These are phyloP conservation scores for Lasiosphaeria hispida DNA, from an alignment of 495 filamentous ascomycete genomes.

Conservation along the genomic window DNA sequence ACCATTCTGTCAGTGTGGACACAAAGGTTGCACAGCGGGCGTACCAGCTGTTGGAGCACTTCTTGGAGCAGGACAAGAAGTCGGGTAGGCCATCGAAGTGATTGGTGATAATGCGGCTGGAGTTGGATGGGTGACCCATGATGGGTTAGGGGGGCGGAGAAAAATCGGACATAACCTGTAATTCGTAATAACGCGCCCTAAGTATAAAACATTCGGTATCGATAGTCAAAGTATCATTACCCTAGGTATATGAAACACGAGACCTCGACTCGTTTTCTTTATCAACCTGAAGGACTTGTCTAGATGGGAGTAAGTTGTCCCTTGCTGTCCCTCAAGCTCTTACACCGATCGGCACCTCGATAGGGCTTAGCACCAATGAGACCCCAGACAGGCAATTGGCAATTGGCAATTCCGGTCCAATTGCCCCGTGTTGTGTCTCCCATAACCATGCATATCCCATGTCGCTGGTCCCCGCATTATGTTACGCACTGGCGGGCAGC, in stretches of 20 bases:
- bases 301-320: neutral
- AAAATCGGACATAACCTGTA: neutral
- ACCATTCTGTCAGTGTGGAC: conserved; percentile 13
- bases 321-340: neutral
- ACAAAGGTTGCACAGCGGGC: conserved; percentile 17
- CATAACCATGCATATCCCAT: too few species aligned
- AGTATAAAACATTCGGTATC: neutral
- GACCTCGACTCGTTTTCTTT: neutral
- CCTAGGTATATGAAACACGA: neutral
- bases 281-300: neutral
- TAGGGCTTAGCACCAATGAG: neutral
- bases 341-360: neutral
- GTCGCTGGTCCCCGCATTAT: too few species aligned
- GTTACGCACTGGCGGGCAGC: too few species aligned
- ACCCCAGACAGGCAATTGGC: conserved; percentile 1
- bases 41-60: conserved; percentile 23
- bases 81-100: neutral
- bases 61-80: conserved; percentile 21
- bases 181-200: neutral
- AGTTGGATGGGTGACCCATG: too few species aligned
- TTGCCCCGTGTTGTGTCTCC: neutral
- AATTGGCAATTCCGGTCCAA: conserved; percentile 6
- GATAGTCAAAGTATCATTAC: neutral
- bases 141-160: too few species aligned
- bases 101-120: neutral